Evolutionary conservation across 2,329 filamentous ascomycete species (phyloP), one percentile per base, ranked within the genome.

Genomic region (Fusarium circinatum): DNA sequence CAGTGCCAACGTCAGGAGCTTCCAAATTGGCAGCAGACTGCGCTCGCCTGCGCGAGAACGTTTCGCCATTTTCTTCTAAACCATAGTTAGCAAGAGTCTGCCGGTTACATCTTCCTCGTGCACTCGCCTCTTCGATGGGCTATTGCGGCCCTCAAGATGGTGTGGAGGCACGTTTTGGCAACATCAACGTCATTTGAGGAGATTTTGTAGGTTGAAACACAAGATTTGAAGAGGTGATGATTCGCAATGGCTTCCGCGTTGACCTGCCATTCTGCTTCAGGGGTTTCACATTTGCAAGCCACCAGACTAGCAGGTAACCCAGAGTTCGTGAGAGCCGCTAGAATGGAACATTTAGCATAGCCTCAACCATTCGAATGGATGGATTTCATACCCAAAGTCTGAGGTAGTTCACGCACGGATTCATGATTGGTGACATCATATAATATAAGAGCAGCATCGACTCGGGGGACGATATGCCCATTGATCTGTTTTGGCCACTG

Each of bases 201-300:
- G 34, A 93, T 92, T 79, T 93, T 92, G 80, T 94, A 92, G 61
- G 92, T 90, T 70, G 90, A 89, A 70, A 96, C 88, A 76, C 90
- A 92, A 22, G 92, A 88, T 68, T 92, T 88, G 75, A 93, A 93
- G 73, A 89, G 86, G 55, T 88, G 83, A 78, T 93, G 91, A 65
- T 82, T 83, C 52, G 88, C 85, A 48, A 96, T 87, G 62, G 85
- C 88, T 34, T 90, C 86, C 20, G 92, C 89, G 78, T 96, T 91
- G 63, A 97, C 87, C 79, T 94, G 89, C 78, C 93, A 91, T 67
- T 90, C 85, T 65, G 89, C 88, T 71, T 92, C 89, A 54, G 92
- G 91, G 57, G 91, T 89, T 81, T 98, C 96, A 85, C 94, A 97
- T 86, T 98, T 98, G 82, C 92, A 96, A 62, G 94, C 94, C 58